Evolutionary conservation across 1,284 basidiomycete genomes (phyloP).

Genomic region (Coniferiporia weirii): DNA sequence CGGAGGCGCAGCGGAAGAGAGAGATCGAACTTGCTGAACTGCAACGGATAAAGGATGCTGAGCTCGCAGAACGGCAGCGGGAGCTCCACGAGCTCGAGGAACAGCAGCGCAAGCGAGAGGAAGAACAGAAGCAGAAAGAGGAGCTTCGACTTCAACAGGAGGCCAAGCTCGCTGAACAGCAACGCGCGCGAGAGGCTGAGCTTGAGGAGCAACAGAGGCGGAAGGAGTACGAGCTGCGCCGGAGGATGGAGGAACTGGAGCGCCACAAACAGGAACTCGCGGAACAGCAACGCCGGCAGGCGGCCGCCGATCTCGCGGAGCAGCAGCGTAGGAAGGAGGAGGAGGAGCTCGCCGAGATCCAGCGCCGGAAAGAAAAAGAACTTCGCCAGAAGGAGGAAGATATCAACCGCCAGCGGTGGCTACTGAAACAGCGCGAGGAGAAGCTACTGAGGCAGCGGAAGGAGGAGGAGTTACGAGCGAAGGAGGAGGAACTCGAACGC

Average conservation of each 20-base stretch:
- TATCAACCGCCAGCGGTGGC: constrained; percentile 6
- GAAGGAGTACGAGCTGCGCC: not conserved
- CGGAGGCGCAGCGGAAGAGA: not conserved
- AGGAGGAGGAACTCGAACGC: constrained; percentile 10
- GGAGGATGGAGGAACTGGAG: constrained; percentile 1
- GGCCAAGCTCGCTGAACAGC: not conserved
- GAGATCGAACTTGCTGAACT: not conserved
- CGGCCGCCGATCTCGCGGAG: not conserved
- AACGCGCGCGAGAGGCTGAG: not conserved
- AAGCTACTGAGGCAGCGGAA: constrained; percentile 3
- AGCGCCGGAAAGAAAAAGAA: constrained; percentile 6
- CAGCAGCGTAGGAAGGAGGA: not conserved
- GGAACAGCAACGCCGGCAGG: constrained; percentile 1
- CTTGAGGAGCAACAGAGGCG: not conserved
- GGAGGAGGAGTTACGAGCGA: constrained; percentile 9
- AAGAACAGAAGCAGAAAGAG: not conserved
- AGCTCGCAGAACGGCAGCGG: constrained; percentile 1
- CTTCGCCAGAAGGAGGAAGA: constrained; percentile 6
- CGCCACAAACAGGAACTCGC: constrained; percentile 1
- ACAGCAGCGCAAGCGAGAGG: constrained; percentile 1
- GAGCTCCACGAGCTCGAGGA: not conserved
- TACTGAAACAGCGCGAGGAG: constrained; percentile 10
- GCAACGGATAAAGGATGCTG: not conserved
- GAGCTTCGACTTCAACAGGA: not conserved
- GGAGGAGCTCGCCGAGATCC: not conserved